Percentiles rank a stretch among this genome's conserved stretches.
phyloP scores from a whole-genome alignment of 495 filamentous ascomycete species.

The Talaromyces borbonicus region DNA sequence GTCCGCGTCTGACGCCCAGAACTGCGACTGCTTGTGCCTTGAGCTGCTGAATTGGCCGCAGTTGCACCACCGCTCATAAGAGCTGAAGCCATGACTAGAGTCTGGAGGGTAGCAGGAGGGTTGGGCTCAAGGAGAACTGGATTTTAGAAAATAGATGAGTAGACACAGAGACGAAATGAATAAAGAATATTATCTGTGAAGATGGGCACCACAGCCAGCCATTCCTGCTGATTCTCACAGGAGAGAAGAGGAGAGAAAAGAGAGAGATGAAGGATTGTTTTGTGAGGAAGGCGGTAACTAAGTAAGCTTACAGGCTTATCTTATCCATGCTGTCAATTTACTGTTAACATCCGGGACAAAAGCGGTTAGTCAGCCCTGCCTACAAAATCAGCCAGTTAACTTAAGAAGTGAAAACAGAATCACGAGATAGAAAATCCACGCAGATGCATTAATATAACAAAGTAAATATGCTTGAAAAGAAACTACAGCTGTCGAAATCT shows the following conservation, averaged over 20 bases:
- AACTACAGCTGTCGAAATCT: constrained; percentile 4
- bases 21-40: constrained; percentile 34
- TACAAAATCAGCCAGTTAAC: background rate
- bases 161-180: background rate
- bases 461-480: constrained; percentile 7
- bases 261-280: background rate
- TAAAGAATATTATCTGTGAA: too few species aligned
- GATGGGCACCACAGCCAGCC: too few species aligned
- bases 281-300: background rate
- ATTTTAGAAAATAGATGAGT: background rate
- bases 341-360: too few species aligned
- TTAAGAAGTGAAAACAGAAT: background rate
- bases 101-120: background rate
- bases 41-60: constrained; percentile 18
- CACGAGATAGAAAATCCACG: background rate
- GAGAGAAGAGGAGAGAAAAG: background rate
- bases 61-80: constrained; percentile 3
- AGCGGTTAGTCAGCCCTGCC: background rate
- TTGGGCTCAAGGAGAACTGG: background rate
- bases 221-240: too few species aligned
- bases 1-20: constrained; percentile 51
- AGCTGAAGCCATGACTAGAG: constrained; percentile 5
- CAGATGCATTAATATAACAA: constrained; percentile 5
- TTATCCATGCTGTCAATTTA: too few species aligned
- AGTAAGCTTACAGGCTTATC: too few species aligned